Evolutionary conservation across 1,284 basidiomycete genomes (phyloP).

Genomic region (Cutaneotrichosporon spelunceum): DNA sequence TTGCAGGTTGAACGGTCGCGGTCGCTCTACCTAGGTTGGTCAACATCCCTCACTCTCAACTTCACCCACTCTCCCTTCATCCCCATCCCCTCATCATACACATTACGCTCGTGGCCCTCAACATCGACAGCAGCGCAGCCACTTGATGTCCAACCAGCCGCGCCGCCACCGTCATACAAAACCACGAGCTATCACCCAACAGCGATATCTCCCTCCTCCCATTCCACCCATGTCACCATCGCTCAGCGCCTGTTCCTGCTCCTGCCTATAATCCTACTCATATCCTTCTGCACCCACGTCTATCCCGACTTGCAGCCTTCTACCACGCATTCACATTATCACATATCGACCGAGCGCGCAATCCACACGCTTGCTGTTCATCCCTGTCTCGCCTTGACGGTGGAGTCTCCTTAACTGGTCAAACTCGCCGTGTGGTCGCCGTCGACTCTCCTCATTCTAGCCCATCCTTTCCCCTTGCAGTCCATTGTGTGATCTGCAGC

Average conservation of each 20-base stretch:
- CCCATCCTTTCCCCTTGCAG: background rate
- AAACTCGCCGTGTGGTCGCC: conserved; percentile 7
- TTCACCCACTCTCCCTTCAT: conserved; percentile 2
- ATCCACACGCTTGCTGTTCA: background rate
- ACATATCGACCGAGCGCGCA: background rate
- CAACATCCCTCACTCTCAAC: background rate
- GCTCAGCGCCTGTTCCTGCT: background rate
- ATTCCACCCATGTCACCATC: background rate
- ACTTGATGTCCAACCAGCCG: background rate
- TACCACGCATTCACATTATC: background rate
- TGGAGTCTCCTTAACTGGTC: conserved; percentile 19
- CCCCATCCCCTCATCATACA: background rate
- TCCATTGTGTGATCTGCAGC: background rate
- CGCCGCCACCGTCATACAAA: background rate
- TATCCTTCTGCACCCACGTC: conserved; percentile 3
- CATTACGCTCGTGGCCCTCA: background rate
- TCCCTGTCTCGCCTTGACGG: background rate
- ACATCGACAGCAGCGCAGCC: background rate
- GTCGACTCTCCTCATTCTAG: background rate
- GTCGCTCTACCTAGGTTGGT: background rate
- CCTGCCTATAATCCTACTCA: background rate
- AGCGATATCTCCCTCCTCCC: background rate
- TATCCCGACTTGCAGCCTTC: background rate
- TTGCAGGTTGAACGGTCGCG: background rate
- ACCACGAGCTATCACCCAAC: background rate